Evolutionary conservation across 2,329 filamentous ascomycete genomes (phyloP), one percentile per base, ranked within the genome.

Genomic region (Neoscytalidium dimidiatum): DNA sequence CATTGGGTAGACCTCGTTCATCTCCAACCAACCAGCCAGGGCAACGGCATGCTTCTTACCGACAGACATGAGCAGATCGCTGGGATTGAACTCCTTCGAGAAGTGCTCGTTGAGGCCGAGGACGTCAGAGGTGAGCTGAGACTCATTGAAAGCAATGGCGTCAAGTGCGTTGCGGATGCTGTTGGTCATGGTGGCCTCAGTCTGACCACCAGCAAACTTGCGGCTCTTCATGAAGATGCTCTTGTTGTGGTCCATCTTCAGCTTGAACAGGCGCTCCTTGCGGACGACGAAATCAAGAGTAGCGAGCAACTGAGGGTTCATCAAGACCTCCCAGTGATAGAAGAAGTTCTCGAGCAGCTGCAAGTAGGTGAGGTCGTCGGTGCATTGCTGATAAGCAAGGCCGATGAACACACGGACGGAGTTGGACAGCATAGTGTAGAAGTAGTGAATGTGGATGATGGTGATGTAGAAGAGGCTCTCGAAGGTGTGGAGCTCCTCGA

Each of bases 401-500:
- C 41, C 29, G 23, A 13, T 41, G 51, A 2, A 31, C 33, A n/a
- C n/a, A 21, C 38, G 11, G 14, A 62, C 38, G 7, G 31, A 29
- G 8, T 23, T 5, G 29, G 13, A 28, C n/a, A 62, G 46, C 43
- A 33, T 19, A 9, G 3, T 14, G 46, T 64, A 51, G 52, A 64
- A 38, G 6, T 35, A 41, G 51, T 14, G 5, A 6, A 51, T 46
- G 49, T 58, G 35, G 41, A 31, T 43, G 21, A 29, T 8, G 13
- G 62, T 49, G 41, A 58, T 29, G 62, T 64, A 64, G 31, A 29
- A 28, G 4, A 64, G 8, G 29, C 35, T 38, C 29, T 64, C 62
- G 43, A 38, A 64, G 41, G 41, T 17, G 21, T 64, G 31, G 17
- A 64, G 43, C 41, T 58, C 62, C 14, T 43, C 33, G 19, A 57